Evolutionary conservation across 2,329 filamentous ascomycete species (phyloP), one percentile per base, ranked within the genome.

Genomic region (Thielaviopsis ethacetica): DNA sequence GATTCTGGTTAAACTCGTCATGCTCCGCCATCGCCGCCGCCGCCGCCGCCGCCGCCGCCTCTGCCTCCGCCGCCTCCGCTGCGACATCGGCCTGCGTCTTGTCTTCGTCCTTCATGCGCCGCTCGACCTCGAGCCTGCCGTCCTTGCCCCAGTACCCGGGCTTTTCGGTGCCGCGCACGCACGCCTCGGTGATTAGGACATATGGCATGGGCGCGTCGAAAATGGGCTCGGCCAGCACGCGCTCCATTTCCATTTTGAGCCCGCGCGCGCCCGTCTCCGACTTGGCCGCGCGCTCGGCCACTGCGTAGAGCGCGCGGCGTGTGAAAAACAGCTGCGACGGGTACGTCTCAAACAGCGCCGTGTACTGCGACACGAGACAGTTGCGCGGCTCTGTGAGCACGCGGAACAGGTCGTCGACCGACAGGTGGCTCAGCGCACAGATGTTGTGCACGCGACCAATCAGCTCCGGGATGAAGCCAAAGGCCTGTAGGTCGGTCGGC

Each of bases 301-400:
- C 83, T 56, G 87, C 86, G 62, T 83, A 78, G n/a, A 97, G 73
- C 0, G 91, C 86, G 6, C 83, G 82, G 3, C 82, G 85, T 0
- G 91, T 96, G 71, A 97, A 94, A 63, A 81, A 82, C 2, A 98
- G 75, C 54, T 88, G 85, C 58, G 86, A 89, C 0, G 93, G 85
- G 62, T 83, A 85, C 1, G 81, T 84, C 59, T 86, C 81, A 67
- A 97, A 96, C 1, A 96, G 81, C 2, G 90, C 84, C 19, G 84
- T 86, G 70, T 96, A 97, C 71, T 98, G 93, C 53, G 85, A 82
- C 2, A 95, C 77, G 0, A 98, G 78, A 57, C 85, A 88, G 72
- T 96, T 95, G 60, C 87, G 83, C 0, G 93, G 93, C 68, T 97
- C 91, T 0, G 89, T 96, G 47, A 98, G 77, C 62, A 98, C 93